A percentile compares a stretch with the other conserved stretches of the same genome.
These are phyloP conservation scores for Phaseolus lunatus DNA, from an alignment of 306 rosid genomes.

Conservation along the genomic window DNA sequence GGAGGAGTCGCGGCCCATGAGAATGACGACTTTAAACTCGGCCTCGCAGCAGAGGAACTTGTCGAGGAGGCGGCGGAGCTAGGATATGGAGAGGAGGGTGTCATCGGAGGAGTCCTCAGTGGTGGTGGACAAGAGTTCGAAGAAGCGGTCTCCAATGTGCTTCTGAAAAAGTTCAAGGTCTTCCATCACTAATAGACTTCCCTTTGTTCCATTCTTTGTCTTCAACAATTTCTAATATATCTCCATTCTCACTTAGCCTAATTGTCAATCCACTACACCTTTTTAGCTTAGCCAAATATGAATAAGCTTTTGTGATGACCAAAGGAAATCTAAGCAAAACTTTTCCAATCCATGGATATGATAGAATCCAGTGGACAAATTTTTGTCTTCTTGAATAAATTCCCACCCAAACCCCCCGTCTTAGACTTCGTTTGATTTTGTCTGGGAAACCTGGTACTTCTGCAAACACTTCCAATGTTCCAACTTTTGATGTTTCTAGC, in stretches of 20 bases:
- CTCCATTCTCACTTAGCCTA: constrained; percentile 73
- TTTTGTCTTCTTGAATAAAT: constrained; percentile 57
- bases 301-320: constrained; percentile 51
- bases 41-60: too few relatives aligned
- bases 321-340: constrained; percentile 61
- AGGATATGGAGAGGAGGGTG: too few relatives aligned
- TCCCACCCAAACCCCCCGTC: constrained; percentile 90
- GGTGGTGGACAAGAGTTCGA: too few relatives aligned
- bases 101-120: too few relatives aligned
- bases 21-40: too few relatives aligned
- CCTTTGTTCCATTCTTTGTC: constrained; percentile 48
- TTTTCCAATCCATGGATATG: constrained; percentile 61
- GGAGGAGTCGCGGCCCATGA: too few relatives aligned
- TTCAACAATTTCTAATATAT: constrained; percentile 60
- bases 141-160: too few relatives aligned
- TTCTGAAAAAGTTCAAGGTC: too few relatives aligned
- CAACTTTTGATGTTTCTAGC: constrained; percentile 61
- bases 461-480: constrained; percentile 59
- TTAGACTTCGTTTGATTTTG: constrained; percentile 74
- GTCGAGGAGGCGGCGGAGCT: too few relatives aligned
- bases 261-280: constrained; percentile 60
- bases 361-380: constrained; percentile 50
- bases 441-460: constrained; percentile 80
- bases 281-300: constrained; percentile 55
- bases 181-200: constrained; percentile 65